Evolutionary conservation across 2,329 filamentous ascomycete genomes (phyloP), one percentile per base, ranked within the genome.

Genomic region (Epichloe festucae): DNA sequence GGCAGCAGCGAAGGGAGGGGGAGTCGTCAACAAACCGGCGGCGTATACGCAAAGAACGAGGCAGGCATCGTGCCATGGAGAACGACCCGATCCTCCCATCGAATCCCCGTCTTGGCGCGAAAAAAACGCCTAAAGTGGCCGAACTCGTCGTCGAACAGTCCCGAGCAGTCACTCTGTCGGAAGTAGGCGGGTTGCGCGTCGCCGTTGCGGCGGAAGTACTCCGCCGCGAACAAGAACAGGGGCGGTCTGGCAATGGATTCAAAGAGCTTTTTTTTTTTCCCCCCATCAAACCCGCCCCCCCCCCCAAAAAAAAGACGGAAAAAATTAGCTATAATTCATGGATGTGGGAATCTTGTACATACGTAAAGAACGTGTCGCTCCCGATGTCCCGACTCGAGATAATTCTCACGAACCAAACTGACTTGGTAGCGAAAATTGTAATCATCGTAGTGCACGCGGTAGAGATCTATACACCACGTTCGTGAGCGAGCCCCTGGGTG

Each of bases 361-460:
- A 86, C 83, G 53, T 73, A 77, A 2, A 87, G 64, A 0, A 72
- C 68, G 41, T 53, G 49, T 17, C 38, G 46, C 27, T 53, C 52
- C 5, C 5, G 15, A 14, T 43, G 41, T 11, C 44, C 48, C 5
- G 44, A n/a, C 14, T 45, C 43, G 1, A 48, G 31, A 39, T 34
- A 4, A 6, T 50, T 64, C 66, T 77, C 61, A 61, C 84, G 77
- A 3, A 74, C 73, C 14, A 93, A 67, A 0, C 73, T 72, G 52
- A 87, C 67, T 50, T 82, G 73, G 66, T 88, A 89, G 4, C 70
- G 64, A 62, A 88, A 87, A 46, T 74, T 76, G 0, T 75, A 75
- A 3, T 59, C 51, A 62, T 93, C 87, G 17, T 65, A 67, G 65
- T 85, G 89, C 54, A 86, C 65, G 54, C 80, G 81, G 60, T 82